Base-by-base conservation (phyloP, 1,284 basidiomycete genomes). In the Trichosporon sp. region DNA sequence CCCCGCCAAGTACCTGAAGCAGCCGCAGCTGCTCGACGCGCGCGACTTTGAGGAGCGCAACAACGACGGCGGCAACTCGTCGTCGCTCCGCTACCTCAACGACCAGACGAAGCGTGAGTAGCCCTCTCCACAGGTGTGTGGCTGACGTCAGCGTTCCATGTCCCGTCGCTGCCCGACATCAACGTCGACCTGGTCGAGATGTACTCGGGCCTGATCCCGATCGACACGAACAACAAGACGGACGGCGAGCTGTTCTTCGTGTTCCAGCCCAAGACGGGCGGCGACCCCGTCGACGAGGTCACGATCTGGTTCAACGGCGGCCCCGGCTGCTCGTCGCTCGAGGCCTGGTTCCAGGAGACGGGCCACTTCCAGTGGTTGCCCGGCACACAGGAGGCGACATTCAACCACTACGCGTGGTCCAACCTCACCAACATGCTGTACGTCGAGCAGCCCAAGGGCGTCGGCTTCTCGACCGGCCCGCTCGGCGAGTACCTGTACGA, bases 341-440 rank as follows among this genome's bases (percentile, higher is more conserved):
- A 92, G 77, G 92, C 92, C 5, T 81, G 91, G 34, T 80, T 92
- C 15, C 90, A 92, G 79, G 92, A 94, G 80, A 92, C 92, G 32
- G 56, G 56, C 11, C 27, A 31, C 27, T 60, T 60, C 56, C 56
- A 60, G 18, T 60, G 56, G 56, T 29, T 60, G 13, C 56, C 56
- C 6, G 56, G 56, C 29, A 31, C 27, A 7, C 18, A n/a, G 27
- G 29, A 60, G 29, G 56, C 56, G 11, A 87, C 88, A 72, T 89
- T 88, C 2, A 60, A 60, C 56, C 12, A 92, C 72, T 87, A 87
- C 77, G 90, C 90, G 76, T 93, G 91, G 91, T 91, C 90, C 0
- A 92, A 93, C 75, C 83, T 93, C 12, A 74, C 76, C 25, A 75
- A 78, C 66, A 73, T 78, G 68, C 72, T 73, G 6, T 73, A 68